Evolutionary conservation across 2,329 filamentous ascomycete species (phyloP), one percentile per base, ranked within the genome.

Genomic region (Paraphaeosphaeria minitans): DNA sequence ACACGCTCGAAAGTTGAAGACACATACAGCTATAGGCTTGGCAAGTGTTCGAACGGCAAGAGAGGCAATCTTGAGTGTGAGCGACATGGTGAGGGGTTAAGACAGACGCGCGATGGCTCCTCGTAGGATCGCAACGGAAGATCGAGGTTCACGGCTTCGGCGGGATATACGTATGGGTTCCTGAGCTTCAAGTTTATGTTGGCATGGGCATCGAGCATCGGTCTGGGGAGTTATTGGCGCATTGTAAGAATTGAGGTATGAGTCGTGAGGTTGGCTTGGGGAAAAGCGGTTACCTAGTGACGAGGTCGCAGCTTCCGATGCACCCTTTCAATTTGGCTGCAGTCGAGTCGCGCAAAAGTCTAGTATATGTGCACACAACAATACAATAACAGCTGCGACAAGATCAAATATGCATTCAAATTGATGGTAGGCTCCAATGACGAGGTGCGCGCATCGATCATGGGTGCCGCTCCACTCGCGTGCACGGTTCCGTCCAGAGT

Each of bases 51-150:
- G 82, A 59, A 90, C 85, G 42, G 81, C 83, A 49, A 90, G 79
- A 22, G 87, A 89, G 33, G 84, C 85, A 65, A 90, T 82, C 72
- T 90, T 90, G 62, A 90, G 78, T 10, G 87, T 88, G 61, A 89
- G 80, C 61, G 85, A 87, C 86, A 88, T 88, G 63, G 7, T 39
- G 37, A 14, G 2, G 42, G 69, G 56, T 27, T 33, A 9, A n/a
- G 7, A 43, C 16, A 12, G 39, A 21, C 9, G 37, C n/a, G 27
- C 13, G 39, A 22, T 6, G 7, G 7, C 12, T 21, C 31, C 16
- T 8, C 13, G 24, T 7, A n/a, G 16, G 29, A 29, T 33, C 29
- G 37, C n/a, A 21, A 19, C 37, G 19, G 42, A 41, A 49, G 35
- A 31, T 19, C 19, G 37, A 57, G 43, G 45, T 37, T 49, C 13